phyloP scores from a whole-genome alignment of 2,329 filamentous ascomycete species.

The Colletotrichum sublineola region DNA sequence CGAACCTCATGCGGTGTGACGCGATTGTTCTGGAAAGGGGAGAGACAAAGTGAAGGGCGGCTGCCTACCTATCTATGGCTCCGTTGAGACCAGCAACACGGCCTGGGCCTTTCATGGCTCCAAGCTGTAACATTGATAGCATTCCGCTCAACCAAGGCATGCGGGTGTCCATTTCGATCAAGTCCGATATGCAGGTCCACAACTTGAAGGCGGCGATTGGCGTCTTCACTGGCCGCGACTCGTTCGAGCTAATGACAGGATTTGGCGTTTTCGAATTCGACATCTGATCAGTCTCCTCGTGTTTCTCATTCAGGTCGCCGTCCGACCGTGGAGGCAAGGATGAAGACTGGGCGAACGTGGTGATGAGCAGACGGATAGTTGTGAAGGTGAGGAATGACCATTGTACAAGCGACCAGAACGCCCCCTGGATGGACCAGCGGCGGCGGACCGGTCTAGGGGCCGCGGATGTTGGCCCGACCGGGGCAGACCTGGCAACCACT shows the following conservation, averaged over 20 bases:
- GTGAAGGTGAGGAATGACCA: slow-evolving; percentile 69
- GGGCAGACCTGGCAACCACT: slow-evolving; percentile 31
- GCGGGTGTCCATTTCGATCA: slow-evolving; percentile 80
- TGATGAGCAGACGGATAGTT: slow-evolving; percentile 74
- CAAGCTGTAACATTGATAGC: slow-evolving; percentile 81
- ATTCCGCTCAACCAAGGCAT: slow-evolving; percentile 92
- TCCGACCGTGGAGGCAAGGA: slow-evolving; percentile 69
- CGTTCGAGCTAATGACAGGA: slow-evolving; percentile 38
- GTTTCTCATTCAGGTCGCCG: slow-evolving; percentile 18
- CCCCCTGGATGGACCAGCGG: slow-evolving; percentile 57
- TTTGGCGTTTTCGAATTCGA: slow-evolving; percentile 45
- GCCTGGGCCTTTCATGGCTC: slow-evolving; percentile 80
- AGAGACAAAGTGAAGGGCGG: slow-evolving; percentile 48
- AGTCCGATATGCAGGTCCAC: slow-evolving; percentile 79
- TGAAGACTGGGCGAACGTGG: slow-evolving; percentile 75
- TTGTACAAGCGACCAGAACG: slow-evolving; percentile 71
- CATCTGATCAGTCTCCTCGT: slow-evolving; percentile 45
- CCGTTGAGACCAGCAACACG: slow-evolving; percentile 81
- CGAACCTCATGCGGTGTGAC: slow-evolving; percentile 59
- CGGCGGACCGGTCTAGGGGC: slow-evolving; percentile 35
- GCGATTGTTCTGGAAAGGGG: slow-evolving; percentile 33
- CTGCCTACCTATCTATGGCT: slow-evolving; percentile 88
- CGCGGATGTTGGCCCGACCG: slow-evolving; percentile 13
- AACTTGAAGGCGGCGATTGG: slow-evolving; percentile 83
- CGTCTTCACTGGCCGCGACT: slow-evolving; percentile 55